A percentile compares a stretch with the other conserved stretches of the same genome.
These are phyloP conservation scores for Hypoxylon perforatum DNA, from an alignment of 495 filamentous ascomycete species.

Conservation along the genomic window DNA sequence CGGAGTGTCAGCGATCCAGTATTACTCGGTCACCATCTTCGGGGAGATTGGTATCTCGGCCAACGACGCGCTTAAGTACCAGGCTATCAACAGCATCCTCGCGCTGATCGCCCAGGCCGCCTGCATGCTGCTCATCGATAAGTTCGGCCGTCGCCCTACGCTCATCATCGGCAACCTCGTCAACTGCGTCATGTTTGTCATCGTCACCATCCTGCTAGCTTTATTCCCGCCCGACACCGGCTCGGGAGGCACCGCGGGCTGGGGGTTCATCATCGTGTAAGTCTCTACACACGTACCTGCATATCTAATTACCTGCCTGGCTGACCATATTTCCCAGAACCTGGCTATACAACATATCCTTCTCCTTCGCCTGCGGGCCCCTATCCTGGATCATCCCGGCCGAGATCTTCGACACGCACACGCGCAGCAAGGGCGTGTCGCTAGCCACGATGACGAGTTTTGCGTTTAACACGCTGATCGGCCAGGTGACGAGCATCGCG, in stretches of 20 bases:
- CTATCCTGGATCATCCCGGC: slow-evolving; percentile 73
- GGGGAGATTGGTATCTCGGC: slow-evolving; percentile 73
- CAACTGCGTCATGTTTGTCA: slow-evolving; percentile 69
- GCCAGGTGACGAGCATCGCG: slow-evolving; percentile 72
- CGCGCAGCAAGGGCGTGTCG: slow-evolving; percentile 72
- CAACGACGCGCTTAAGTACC: slow-evolving; percentile 74
- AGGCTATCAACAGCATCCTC: slow-evolving; percentile 75
- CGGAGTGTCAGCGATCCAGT: slow-evolving; percentile 78
- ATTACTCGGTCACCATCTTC: slow-evolving; percentile 75
- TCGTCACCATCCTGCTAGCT: slow-evolving; percentile 48
- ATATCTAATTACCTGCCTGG: background rate
- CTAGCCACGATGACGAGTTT: slow-evolving; percentile 73
- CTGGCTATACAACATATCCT: slow-evolving; percentile 77
- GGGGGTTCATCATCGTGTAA: slow-evolving; percentile 75
- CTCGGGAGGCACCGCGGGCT: slow-evolving; percentile 68
- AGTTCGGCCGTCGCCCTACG: slow-evolving; percentile 71
- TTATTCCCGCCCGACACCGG: slow-evolving; percentile 65
- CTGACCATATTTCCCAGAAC: slow-evolving; percentile 53
- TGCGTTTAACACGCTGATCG: slow-evolving; percentile 80
- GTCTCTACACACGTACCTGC: slow-evolving; percentile 3
- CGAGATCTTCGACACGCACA: slow-evolving; percentile 77
- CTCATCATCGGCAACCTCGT: slow-evolving; percentile 73
- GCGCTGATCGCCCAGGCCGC: slow-evolving; percentile 72
- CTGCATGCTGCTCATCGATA: slow-evolving; percentile 76
- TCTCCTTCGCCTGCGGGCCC: slow-evolving; percentile 72